phyloP scores from a whole-genome alignment of 495 filamentous ascomycete species.

The Xylaria bambusicola region DNA sequence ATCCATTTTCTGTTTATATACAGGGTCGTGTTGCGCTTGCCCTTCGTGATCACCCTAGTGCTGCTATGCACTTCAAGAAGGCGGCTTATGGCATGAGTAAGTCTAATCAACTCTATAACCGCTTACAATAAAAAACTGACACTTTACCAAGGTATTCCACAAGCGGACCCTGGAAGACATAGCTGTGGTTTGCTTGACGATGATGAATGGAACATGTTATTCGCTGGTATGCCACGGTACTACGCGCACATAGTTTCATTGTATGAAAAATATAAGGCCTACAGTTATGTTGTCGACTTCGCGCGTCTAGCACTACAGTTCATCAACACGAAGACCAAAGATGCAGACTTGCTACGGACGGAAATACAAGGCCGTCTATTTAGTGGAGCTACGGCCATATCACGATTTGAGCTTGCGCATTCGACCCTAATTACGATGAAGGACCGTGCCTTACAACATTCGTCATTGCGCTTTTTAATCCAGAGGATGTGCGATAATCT shows the following conservation, averaged over 20 bases:
- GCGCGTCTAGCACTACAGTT: slow-evolving; percentile 76
- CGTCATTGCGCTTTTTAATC: slow-evolving; percentile 66
- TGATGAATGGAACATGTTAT: slow-evolving; percentile 70
- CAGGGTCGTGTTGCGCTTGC: slow-evolving; percentile 79
- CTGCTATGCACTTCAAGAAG: slow-evolving; percentile 76
- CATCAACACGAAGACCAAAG: slow-evolving; percentile 36
- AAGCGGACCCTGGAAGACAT: slow-evolving; percentile 40
- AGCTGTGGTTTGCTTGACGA: slow-evolving; percentile 66
- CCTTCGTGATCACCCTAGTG: slow-evolving; percentile 68
- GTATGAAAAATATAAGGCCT: slow-evolving; percentile 73
- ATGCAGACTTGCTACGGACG: slow-evolving; percentile 47
- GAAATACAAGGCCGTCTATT: slow-evolving; percentile 85
- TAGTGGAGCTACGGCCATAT: slow-evolving; percentile 72
- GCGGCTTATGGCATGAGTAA: slow-evolving; percentile 81
- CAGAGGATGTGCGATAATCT: slow-evolving; percentile 68
- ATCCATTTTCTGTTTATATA: slow-evolving; percentile 79
- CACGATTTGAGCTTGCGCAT: slow-evolving; percentile 79
- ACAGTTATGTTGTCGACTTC: slow-evolving; percentile 82
- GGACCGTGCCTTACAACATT: slow-evolving; percentile 64
- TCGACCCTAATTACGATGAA: slow-evolving; percentile 71
- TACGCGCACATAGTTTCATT: slow-evolving; percentile 82
- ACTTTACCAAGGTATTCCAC: slow-evolving; percentile 21
- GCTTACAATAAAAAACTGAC: slow-evolving; percentile 14
- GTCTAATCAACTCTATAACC: slow-evolving; percentile 31
- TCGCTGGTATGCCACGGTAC: slow-evolving; percentile 77